phyloP scores from a whole-genome alignment of 2,329 filamentous ascomycete genomes.

The Chaetomium olivaceum region DNA sequence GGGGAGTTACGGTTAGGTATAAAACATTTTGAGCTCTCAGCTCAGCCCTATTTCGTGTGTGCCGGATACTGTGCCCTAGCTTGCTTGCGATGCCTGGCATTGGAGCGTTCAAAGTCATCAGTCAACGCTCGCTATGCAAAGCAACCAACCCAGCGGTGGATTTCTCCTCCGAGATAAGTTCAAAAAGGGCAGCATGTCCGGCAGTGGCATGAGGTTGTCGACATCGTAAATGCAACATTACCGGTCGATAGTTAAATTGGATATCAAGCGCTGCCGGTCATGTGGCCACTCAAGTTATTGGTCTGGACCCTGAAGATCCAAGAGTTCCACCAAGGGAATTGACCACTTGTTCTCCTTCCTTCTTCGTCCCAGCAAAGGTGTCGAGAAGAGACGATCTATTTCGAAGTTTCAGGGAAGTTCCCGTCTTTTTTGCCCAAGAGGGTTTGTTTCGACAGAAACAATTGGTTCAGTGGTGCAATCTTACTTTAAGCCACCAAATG shows the following conservation, averaged over 20 bases:
- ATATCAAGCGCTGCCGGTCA: background rate
- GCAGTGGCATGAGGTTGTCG: background rate
- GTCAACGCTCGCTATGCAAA: too few relatives aligned
- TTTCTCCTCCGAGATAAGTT: background rate
- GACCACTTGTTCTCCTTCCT: background rate
- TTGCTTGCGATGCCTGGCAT: too few relatives aligned
- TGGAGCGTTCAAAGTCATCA: too few relatives aligned
- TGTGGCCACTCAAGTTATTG: background rate
- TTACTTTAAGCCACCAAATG: constrained; percentile 18
- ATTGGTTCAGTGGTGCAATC: background rate
- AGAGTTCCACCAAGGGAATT: background rate
- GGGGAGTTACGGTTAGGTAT: constrained; percentile 21
- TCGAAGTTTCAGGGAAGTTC: background rate
- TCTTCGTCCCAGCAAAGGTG: too few relatives aligned
- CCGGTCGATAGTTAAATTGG: constrained; percentile 1
- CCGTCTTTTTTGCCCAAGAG: background rate
- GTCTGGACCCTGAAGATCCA: constrained; percentile 9
- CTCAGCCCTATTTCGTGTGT: background rate
- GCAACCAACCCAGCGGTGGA: too few relatives aligned
- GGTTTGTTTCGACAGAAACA: background rate
- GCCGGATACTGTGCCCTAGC: background rate
- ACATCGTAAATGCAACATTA: background rate
- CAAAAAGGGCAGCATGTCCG: background rate
- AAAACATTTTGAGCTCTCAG: background rate
- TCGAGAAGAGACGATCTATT: background rate